Percentiles rank a stretch among this genome's conserved stretches.
Conservation (phyloP, 257 asterid genomes). For the Verbena officinalis region DNA sequence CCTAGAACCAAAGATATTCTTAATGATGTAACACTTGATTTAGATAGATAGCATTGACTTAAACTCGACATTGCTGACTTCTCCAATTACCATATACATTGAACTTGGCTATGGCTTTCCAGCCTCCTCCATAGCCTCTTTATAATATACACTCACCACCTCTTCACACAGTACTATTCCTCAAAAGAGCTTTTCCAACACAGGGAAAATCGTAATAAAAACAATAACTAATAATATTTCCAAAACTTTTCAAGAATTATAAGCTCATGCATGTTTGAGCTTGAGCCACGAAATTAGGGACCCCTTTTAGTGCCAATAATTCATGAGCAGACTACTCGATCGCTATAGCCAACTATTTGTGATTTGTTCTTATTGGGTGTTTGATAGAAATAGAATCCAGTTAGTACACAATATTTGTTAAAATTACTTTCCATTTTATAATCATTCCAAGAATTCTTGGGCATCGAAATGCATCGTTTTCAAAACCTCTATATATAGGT, state of each 20-base stretch:
- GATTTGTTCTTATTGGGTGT: slow-evolving; percentile 12
- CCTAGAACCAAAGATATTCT: no score
- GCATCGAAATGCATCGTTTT: neutral
- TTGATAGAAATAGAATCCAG: neutral
- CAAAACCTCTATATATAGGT: neutral
- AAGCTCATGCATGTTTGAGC: no score
- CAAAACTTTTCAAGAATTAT: no score
- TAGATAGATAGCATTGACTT: slow-evolving; percentile 13
- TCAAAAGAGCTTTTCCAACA: neutral
- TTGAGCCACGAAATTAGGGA: neutral
- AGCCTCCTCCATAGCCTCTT: no score
- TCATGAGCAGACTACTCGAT: neutral
- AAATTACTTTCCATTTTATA: slow-evolving; percentile 1
- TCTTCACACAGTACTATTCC: neutral
- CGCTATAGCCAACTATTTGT: neutral
- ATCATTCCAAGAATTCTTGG: slow-evolving; percentile 4
- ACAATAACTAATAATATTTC: neutral
- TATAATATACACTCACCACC: neutral
- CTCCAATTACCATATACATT: slow-evolving; percentile 4
- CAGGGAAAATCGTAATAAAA: neutral
- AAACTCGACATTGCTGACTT: slow-evolving; percentile 1
- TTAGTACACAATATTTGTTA: neutral
- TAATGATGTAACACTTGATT: neutral
- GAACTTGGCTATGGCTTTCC: slow-evolving; percentile 14
- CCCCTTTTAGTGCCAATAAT: neutral